Percentiles rank a stretch among this genome's conserved stretches.
Conservation (phyloP, 2,329 filamentous ascomycete species). For the Sclerotinia nivalis region DNA sequence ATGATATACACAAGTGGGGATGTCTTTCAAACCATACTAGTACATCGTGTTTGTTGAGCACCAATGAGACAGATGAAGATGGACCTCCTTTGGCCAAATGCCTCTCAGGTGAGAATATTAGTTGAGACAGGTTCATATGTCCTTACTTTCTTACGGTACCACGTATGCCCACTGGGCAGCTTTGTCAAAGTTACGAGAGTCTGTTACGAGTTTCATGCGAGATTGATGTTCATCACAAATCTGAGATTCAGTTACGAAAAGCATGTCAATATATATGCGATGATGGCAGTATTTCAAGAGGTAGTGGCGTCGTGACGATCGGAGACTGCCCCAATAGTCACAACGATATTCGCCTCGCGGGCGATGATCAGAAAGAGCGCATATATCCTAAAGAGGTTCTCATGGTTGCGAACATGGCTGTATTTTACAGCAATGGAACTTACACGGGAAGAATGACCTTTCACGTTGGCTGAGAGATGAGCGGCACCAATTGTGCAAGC, state of each 20-base stretch:
- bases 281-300: too few relatives aligned
- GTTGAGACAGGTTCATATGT: not conserved
- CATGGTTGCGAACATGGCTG: not conserved
- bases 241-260: not conserved
- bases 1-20: too few relatives aligned
- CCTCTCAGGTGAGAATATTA: not conserved
- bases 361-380: too few relatives aligned
- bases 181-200: not conserved
- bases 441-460: not conserved
- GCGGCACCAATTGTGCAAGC: not conserved
- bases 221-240: not conserved
- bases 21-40: too few relatives aligned
- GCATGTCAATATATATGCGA: not conserved
- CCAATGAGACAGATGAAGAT: not conserved
- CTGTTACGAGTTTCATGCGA: not conserved
- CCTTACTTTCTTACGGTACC: not conserved
- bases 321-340: too few relatives aligned
- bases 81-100: too few relatives aligned
- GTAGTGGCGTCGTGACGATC: too few relatives aligned
- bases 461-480: not conserved
- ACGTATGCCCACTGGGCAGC: not conserved
- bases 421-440: not conserved
- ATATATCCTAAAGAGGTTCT: too few relatives aligned
- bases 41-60: not conserved
- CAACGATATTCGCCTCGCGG: too few relatives aligned